Evolutionary conservation across 345 rosid species (phyloP).

Genomic region (Pistacia integerrima): DNA sequence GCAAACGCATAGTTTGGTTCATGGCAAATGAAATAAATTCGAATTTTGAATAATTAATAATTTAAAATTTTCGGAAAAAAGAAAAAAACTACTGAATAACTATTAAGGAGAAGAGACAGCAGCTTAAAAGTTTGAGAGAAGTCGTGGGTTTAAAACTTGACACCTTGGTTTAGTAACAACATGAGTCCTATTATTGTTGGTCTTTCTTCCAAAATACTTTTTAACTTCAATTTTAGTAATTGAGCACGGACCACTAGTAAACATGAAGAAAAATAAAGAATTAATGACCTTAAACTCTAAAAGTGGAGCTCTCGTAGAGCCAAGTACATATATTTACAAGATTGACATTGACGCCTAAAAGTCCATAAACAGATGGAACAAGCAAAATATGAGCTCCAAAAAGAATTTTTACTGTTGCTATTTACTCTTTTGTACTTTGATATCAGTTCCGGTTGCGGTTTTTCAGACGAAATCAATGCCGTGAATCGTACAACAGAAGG

Average conservation of each 20-base stretch:
- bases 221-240: conserved; percentile 22
- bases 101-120: background rate
- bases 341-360: conserved; percentile 9
- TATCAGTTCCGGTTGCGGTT: conserved; percentile 24
- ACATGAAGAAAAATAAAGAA: conserved; percentile 40
- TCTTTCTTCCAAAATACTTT: conserved; percentile 18
- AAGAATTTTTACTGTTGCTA: conserved; percentile 42
- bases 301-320: conserved; percentile 37
- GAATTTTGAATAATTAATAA: too few species aligned
- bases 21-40: too few species aligned
- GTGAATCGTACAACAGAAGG: background rate
- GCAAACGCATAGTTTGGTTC: too few species aligned
- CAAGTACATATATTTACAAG: conserved; percentile 46
- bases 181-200: conserved; percentile 24
- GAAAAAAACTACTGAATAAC: too few species aligned
- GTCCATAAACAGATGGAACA: conserved; percentile 10
- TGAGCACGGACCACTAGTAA: conserved; percentile 20
- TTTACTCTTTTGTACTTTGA: conserved; percentile 44
- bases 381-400: conserved; percentile 37
- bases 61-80: too few species aligned
- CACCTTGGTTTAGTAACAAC: background rate
- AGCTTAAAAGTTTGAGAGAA: background rate
- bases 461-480: conserved; percentile 20
- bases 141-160: background rate
- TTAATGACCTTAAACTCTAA: conserved; percentile 40